phyloP scores from a whole-genome alignment of 2,329 filamentous ascomycete genomes.

The Fusarium nelsonii region DNA sequence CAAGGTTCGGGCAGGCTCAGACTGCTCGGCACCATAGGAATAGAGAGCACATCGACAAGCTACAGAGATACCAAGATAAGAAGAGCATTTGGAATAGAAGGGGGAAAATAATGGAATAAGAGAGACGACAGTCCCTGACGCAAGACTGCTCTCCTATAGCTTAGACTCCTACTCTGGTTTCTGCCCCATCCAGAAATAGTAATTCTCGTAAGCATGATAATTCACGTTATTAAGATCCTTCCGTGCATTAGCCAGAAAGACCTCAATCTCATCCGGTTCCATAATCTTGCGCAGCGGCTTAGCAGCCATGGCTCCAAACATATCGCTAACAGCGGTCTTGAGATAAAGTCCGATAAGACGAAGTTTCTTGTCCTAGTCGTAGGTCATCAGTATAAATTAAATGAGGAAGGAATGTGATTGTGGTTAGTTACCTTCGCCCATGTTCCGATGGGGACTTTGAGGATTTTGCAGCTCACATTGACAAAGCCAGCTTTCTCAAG shows the following conservation, averaged over 20 bases:
- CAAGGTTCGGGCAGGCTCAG: too few relatives aligned
- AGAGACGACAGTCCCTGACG: too few relatives aligned
- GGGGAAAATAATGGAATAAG: too few relatives aligned
- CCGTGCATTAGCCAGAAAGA: constrained; percentile 30
- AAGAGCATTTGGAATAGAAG: too few relatives aligned
- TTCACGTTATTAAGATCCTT: constrained; percentile 31
- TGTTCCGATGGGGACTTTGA: constrained; percentile 43
- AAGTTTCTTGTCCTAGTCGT: constrained; percentile 37
- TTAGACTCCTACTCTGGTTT: not conserved
- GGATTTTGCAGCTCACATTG: constrained; percentile 35
- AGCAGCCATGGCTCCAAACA: constrained; percentile 45
- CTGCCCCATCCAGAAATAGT: constrained; percentile 47
- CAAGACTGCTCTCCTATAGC: too few relatives aligned
- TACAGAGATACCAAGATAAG: too few relatives aligned
- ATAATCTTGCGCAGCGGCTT: constrained; percentile 40
- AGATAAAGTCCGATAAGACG: constrained; percentile 37
- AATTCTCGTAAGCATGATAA: constrained; percentile 43
- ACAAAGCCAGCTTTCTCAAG: constrained; percentile 38
- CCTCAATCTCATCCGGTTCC: constrained; percentile 33
- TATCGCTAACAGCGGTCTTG: constrained; percentile 36
- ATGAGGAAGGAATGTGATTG: not conserved
- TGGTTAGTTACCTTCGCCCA: constrained; percentile 30
- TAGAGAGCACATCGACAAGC: too few relatives aligned
- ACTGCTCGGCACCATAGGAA: too few relatives aligned
- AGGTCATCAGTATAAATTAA: accelerated